A percentile compares a stretch with the other conserved stretches of the same genome.
These are phyloP conservation scores for Cladosporium sp. DNA, from an alignment of 2,329 filamentous ascomycete species.

Conservation along the genomic window DNA sequence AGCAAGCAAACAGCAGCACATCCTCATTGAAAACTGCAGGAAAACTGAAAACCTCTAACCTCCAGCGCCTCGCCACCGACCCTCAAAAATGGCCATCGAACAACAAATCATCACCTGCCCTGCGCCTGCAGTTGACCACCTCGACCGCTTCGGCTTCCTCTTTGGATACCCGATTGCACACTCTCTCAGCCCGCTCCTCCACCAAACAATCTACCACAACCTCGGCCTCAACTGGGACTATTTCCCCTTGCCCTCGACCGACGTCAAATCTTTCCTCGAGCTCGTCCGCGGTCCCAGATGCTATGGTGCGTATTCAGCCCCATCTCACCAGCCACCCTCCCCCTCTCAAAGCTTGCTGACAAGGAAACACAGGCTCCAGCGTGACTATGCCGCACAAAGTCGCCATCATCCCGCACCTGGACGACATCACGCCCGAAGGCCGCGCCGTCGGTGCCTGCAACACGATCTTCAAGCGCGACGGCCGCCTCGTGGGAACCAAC, in stretches of 20 bases:
- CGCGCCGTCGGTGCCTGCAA: conserved; percentile 71
- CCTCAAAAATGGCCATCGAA: background rate
- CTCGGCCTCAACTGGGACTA: conserved; percentile 49
- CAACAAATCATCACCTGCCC: conserved; percentile 19
- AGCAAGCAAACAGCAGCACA: too few relatives aligned
- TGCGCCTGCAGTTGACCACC: conserved; percentile 25
- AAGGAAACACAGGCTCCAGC: conserved; percentile 48
- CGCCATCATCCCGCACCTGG: conserved; percentile 64
- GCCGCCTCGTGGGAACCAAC: conserved; percentile 62
- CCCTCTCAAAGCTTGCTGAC: too few relatives aligned
- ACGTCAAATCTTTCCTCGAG: conserved; percentile 38
- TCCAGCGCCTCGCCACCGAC: background rate
- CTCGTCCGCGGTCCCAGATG: conserved; percentile 54
- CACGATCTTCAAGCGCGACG: conserved; percentile 61
- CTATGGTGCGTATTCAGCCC: conserved; percentile 46
- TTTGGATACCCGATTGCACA: conserved; percentile 53
- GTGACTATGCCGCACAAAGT: conserved; percentile 85
- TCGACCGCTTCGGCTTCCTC: conserved; percentile 49
- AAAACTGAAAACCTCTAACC: background rate
- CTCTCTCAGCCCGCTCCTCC: conserved; percentile 50
- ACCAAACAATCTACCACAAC: conserved; percentile 48
- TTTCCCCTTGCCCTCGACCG: conserved; percentile 41
- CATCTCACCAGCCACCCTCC: too few relatives aligned
- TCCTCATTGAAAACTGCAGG: background rate
- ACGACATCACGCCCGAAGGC: conserved; percentile 67